These are phyloP conservation scores for Pythium sp. DNA, from an alignment of 352 stramenopile species.

Conservation along the genomic window DNA sequence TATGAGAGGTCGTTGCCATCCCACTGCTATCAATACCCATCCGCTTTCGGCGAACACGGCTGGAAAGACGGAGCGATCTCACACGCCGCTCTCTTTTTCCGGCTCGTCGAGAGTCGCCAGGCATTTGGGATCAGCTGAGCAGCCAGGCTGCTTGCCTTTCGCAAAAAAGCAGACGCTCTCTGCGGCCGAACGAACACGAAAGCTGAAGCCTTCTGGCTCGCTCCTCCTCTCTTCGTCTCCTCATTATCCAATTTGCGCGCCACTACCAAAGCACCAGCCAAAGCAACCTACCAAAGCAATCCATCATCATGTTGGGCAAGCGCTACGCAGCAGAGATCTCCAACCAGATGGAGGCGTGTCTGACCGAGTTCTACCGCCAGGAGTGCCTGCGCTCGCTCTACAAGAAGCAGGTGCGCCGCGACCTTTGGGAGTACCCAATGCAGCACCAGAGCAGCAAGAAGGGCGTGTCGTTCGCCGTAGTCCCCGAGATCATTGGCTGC, in stretches of 20 bases:
- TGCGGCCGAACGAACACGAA: background rate
- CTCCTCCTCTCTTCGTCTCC: constrained; percentile 2
- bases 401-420: constrained; percentile 48
- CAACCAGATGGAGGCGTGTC: constrained; percentile 46
- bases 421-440: constrained; percentile 41
- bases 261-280: constrained; percentile 19
- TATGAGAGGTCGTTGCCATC: background rate
- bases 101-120: constrained; percentile 9
- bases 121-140: background rate
- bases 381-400: constrained; percentile 78
- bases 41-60: constrained; percentile 16
- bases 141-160: background rate
- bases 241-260: constrained; percentile 44
- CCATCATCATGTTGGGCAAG: constrained; percentile 58
- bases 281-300: constrained; percentile 17
- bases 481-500: constrained; percentile 64
- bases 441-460: constrained; percentile 42
- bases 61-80: constrained; percentile 15
- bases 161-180: background rate
- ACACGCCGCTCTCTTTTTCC: constrained; percentile 1
- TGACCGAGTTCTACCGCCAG: constrained; percentile 83
- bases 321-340: constrained; percentile 61
- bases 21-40: constrained; percentile 16
- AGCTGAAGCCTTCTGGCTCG: constrained; percentile 7
- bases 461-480: constrained; percentile 64